Base-by-base conservation (phyloP, 2,329 filamentous ascomycete genomes). In the Fusarium robinianum region DNA sequence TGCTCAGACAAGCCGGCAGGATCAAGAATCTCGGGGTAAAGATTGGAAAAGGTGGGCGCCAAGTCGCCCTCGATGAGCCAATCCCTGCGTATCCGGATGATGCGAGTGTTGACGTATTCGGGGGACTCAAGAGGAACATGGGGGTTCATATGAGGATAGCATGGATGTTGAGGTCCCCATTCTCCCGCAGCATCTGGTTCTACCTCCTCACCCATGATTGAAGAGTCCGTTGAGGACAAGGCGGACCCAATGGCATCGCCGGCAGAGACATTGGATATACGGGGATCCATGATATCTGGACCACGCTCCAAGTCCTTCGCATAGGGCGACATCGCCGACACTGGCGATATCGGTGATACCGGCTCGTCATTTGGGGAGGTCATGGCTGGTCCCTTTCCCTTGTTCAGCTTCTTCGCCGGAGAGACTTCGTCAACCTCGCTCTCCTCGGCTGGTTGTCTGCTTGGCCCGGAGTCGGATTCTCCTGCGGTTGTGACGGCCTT, bases 21-120 rank as follows among this genome's bases (percentile, higher is more conserved):
- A 55, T 96, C 91, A 6, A 99, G 75, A 45, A 99, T 95, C 65
- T 99, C 94, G 0, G 94, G 94, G 62, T 99, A 99, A 3, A 96
- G 76, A 61, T 97, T 96, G 11, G 89, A 94, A 65, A 95, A 97
- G 0, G 91, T 90, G 0, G 94, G 94, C 2, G 91, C 92, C 18
- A 96, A 73, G 67, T 99, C 94, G 23, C 92, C 94, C 49, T 85
- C 81, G 19, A 91, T 69, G 70, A 97, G 85, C 88, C 91, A 99
- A 68, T 99, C 94, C 27, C 94, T 81, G 45, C 85, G 84, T 51
- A 99, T 86, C 11, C 94, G 85, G 61, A 99, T 96, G 53, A 99
- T 88, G 43, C 92, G 85, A 2, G 94, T 99, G 6, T 77, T 83
- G 31, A 77, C 69, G 62, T 89, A 89, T 54, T 95, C 83, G 10